A percentile compares a stretch with the other conserved stretches of the same genome.
phyloP scores from a whole-genome alignment of 768 basidiomycete species.

The Psilocybe tampanensis region DNA sequence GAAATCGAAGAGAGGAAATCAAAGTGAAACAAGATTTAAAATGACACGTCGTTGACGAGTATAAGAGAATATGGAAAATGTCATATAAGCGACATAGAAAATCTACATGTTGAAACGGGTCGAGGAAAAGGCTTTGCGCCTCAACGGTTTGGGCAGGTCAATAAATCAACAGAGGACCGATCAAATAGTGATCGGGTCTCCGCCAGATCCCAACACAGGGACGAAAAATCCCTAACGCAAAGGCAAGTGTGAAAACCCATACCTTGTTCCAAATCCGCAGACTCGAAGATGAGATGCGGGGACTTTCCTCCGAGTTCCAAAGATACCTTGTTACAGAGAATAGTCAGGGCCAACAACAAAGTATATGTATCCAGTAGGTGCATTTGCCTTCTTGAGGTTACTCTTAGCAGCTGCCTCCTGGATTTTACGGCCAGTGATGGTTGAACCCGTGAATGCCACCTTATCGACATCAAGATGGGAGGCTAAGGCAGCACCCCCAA shows the following conservation, averaged over 20 bases:
- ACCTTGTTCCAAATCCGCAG: conserved; percentile 90
- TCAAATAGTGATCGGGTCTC: neutral
- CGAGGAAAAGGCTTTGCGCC: neutral
- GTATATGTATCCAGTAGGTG: neutral
- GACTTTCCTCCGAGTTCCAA: conserved; percentile 95
- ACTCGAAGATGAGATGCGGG: conserved; percentile 86
- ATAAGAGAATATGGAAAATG: neutral
- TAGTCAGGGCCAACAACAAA: neutral
- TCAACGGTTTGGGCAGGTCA: neutral
- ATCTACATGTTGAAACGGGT: neutral
- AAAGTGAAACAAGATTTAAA: neutral
- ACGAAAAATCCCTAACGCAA: neutral
- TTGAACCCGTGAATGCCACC: conserved; percentile 94
- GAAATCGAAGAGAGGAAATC: too few species aligned
- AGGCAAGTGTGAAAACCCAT: neutral
- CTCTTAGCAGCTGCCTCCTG: conserved; percentile 91
- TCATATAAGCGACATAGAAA: neutral
- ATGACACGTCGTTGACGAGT: neutral
- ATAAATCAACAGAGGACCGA: neutral
- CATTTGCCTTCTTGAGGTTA: conserved; percentile 87
- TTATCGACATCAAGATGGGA: conserved; percentile 88
- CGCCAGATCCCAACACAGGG: neutral
- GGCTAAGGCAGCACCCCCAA: conserved; percentile 86
- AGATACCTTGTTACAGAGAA: conserved; percentile 56
- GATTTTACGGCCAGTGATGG: conserved; percentile 85